Evolutionary conservation across 2,329 filamentous ascomycete genomes (phyloP), one percentile per base, ranked within the genome.

Genomic region (Blastomyces emzantsi): DNA sequence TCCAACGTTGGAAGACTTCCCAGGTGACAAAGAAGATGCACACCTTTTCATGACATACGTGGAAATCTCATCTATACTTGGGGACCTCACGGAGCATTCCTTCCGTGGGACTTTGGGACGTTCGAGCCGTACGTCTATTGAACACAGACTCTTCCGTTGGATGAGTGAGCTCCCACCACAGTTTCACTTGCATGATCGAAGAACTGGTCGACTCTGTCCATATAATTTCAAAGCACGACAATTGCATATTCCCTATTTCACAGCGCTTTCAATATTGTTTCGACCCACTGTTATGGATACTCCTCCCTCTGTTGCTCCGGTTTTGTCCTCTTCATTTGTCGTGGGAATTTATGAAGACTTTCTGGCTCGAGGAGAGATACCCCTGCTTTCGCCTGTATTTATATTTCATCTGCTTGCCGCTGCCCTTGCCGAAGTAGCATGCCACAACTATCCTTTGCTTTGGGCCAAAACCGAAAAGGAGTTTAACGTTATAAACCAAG

Each of bases 141-240:
- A 72, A 43, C 71, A 74, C 58, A 64, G 71, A 36, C 66, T 74
- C 0, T 75, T 73, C 57, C 65, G 73, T 33, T 75, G 73, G 73
- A 60, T 73, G 11, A 73, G 73, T 49, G 58, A 61, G 6, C 39
- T 67, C 17, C 66, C 65, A 17, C 45, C 45, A 13, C 39, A 61
- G 17, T 63, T 67, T 2, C 60, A 59, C 15, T 61, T 67, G 15
- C 64, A 66, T 45, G 41, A 65, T 39, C 47, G 60, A 39, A 60
- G 45, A 22, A 60, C 66, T 1, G 59, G 52, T 17, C 61, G 36
- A 17, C 60, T 65, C 39, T 63, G 61, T 36, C 57, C 62, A 19
- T 67, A 67, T 41, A 62, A 66, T 49, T 62, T 66, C 60, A 65
- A 64, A 54, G 54, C 62, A 33, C 62, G 65, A 28, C 65, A 67